phyloP scores from a whole-genome alignment of 495 filamentous ascomycete genomes.

The Hypoxylon fragiforme region DNA sequence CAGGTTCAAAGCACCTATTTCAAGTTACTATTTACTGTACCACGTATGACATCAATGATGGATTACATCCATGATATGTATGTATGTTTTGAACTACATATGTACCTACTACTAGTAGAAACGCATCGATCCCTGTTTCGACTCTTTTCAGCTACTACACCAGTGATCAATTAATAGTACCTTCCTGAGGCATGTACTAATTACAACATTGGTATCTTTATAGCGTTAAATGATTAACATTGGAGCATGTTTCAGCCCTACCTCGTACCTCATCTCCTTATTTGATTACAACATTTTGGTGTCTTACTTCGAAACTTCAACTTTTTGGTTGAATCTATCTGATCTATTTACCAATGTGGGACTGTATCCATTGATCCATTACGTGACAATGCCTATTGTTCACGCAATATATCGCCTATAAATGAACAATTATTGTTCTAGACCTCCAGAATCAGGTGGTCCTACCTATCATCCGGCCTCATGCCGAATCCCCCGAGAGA shows the following conservation, averaged over 20 bases:
- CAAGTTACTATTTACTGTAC: no score
- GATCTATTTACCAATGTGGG: no score
- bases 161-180: no score
- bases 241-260: slow-evolving; percentile 31
- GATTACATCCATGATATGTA: no score
- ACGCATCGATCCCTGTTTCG: slow-evolving; percentile 18
- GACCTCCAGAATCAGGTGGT: slow-evolving; percentile 34
- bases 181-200: no score
- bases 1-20: no score
- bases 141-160: background rate
- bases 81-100: no score
- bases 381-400: no score
- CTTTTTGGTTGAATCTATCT: background rate
- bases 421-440: slow-evolving; percentile 14
- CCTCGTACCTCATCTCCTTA: slow-evolving; percentile 1
- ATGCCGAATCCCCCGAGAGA: slow-evolving; percentile 20
- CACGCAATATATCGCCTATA: slow-evolving; percentile 8
- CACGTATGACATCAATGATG: slow-evolving; percentile 15
- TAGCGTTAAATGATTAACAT: slow-evolving; percentile 18
- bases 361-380: no score
- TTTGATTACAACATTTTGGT: slow-evolving; percentile 1
- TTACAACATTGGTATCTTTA: no score
- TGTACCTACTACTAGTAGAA: no score
- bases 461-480: slow-evolving; percentile 26
- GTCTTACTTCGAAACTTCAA: slow-evolving; percentile 14